phyloP scores from a whole-genome alignment of 2,329 filamentous ascomycete species.

The Fusarium neocosmosporiellum region DNA sequence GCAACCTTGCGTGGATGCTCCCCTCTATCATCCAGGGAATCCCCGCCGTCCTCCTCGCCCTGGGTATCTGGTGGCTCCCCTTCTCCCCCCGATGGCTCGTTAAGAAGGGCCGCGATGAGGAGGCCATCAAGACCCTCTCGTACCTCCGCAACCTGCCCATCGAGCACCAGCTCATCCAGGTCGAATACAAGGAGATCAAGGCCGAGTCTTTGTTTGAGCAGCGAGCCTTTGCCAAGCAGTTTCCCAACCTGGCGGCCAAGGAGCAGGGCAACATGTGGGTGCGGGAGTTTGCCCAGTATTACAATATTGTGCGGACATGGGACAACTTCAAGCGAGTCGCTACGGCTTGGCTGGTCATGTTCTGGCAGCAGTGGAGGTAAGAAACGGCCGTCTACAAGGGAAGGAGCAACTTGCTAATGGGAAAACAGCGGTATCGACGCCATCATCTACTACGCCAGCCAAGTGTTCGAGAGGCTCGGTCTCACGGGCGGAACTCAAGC shows the following conservation, averaged over 20 bases:
- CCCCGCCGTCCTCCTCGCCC: conserved; percentile 64
- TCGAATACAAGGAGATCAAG: conserved; percentile 87
- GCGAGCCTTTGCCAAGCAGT: conserved; percentile 71
- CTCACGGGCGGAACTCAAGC: conserved; percentile 68
- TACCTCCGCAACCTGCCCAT: conserved; percentile 69
- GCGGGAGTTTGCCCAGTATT: conserved; percentile 62
- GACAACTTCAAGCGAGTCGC: conserved; percentile 72
- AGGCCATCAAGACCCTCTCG: conserved; percentile 67
- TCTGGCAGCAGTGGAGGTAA: conserved; percentile 61
- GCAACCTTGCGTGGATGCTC: conserved; percentile 57
- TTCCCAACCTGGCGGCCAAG: conserved; percentile 55
- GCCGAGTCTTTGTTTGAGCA: conserved; percentile 83
- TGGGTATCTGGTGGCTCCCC: conserved; percentile 83
- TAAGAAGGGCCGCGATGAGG: conserved; percentile 75
- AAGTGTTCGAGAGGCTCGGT: conserved; percentile 73
- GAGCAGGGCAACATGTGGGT: conserved; percentile 55
- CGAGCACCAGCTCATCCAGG: conserved; percentile 74
- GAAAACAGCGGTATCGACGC: conserved; percentile 25
- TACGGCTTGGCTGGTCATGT: conserved; percentile 72
- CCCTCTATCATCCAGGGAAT: conserved; percentile 59
- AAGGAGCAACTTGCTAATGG: background rate
- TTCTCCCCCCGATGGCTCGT: conserved; percentile 83
- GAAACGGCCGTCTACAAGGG: background rate
- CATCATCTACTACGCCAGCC: conserved; percentile 61
- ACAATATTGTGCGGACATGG: conserved; percentile 43